Evolutionary conservation across 1,139 yeast genomes (phyloP), one percentile per base, ranked within the genome.

Genomic region (Kluyveromyces sp.): DNA sequence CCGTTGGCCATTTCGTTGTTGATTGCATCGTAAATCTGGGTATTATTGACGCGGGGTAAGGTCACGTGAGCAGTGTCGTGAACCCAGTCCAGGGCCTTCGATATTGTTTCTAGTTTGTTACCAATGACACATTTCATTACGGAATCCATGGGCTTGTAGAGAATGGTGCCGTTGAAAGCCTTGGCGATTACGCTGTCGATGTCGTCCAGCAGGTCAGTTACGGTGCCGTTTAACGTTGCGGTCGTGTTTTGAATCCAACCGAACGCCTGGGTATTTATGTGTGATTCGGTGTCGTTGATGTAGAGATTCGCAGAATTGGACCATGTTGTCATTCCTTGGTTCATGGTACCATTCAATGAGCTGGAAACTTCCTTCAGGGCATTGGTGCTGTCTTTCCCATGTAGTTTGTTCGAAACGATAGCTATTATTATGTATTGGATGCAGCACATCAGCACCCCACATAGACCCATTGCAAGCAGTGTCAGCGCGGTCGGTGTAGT

Each of bases 51-150:
- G 33, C 71, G 57, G 0, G 97, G 96, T 1, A 90, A 60, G 0
- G 68, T 53, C 2, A 90, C 67, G 15, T 77, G 70, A 2, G 90
- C 73, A 53, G 85, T 72, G 33, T 80, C 69, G 55, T 83, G 73
- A 2, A 90, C 68, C 97, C 97, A 92, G 1, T 81, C 74, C 45
- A 90, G 64, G 0, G 95, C 97, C 27, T 73, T 60, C 53, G 85
- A 85, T 0, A 89, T 68, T 33, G 74, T 72, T 3, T 72, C 70
- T 4, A 90, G 63, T 59, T 90, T 92, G 46, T 82, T 71, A 10
- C 89, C 94, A 37, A 92, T 70, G 1, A 86, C 78, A 66, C 98
- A 92, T 43, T 81, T 79, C 4, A 89, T 84, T 1, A 89, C 79
- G 0, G 80, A 68, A 34, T 67, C 75, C 55, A 90, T 72, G 0